phyloP scores from a whole-genome alignment of 306 rosid genomes.

The Potentilla sterilis region DNA sequence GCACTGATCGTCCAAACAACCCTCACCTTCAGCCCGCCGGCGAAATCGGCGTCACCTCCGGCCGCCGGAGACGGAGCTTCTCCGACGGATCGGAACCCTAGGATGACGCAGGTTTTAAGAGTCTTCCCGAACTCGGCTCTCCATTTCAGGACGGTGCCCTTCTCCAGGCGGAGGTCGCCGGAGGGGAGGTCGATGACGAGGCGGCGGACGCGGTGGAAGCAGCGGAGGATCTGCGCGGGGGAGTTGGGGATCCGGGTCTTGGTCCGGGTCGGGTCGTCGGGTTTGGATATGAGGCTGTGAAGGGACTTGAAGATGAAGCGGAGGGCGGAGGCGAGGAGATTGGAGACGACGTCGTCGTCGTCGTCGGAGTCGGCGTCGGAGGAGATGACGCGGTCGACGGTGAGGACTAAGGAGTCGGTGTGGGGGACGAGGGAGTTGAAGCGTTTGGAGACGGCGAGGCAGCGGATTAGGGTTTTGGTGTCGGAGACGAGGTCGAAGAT shows the following conservation, averaged over 20 bases:
- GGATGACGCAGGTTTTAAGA: constrained; percentile 36
- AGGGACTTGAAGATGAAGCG: constrained; percentile 32
- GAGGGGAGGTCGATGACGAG: constrained; percentile 45
- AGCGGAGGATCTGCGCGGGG: constrained; percentile 38
- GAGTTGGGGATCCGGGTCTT: constrained; percentile 28
- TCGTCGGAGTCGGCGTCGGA: constrained; percentile 21
- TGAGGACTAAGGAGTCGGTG: constrained; percentile 36
- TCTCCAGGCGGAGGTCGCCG: constrained; percentile 28
- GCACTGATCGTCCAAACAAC: constrained; percentile 45
- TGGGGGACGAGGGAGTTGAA: constrained; percentile 51
- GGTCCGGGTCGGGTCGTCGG: constrained; percentile 1
- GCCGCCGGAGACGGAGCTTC: neutral
- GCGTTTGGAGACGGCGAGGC: constrained; percentile 42
- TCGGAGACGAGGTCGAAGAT: constrained; percentile 49
- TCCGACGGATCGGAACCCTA: constrained; percentile 28
- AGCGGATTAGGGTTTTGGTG: constrained; percentile 41
- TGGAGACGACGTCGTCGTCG: constrained; percentile 6
- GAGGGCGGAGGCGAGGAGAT: constrained; percentile 22
- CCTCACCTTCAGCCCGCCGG: constrained; percentile 37
- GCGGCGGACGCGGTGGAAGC: constrained; percentile 29
- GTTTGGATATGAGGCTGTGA: constrained; percentile 22
- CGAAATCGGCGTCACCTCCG: constrained; percentile 19
- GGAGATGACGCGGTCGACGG: constrained; percentile 44
- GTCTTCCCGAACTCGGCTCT: constrained; percentile 41
- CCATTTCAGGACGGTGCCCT: constrained; percentile 41